A percentile compares a stretch with the other conserved stretches of the same genome.
phyloP scores from a whole-genome alignment of 148 eudicot genomes.

The Cornus suecica region DNA sequence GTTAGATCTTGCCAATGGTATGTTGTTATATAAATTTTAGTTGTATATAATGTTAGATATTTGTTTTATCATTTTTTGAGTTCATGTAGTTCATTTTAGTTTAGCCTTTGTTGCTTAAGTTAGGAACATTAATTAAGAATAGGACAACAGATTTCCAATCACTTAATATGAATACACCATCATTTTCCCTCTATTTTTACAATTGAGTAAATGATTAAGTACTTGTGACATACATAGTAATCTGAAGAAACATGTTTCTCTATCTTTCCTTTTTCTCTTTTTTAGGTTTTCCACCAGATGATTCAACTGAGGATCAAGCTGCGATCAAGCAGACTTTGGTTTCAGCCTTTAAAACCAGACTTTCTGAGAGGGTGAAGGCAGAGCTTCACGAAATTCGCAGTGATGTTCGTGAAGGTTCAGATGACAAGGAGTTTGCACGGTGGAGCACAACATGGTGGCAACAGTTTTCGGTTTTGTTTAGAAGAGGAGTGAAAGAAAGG shows the following conservation, averaged over 20 bases:
- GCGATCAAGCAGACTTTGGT: conserved; percentile 43
- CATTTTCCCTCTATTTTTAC: too few species aligned
- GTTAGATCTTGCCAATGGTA: conserved; percentile 79
- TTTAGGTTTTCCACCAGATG: conserved; percentile 50
- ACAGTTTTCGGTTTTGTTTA: conserved; percentile 48
- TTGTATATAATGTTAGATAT: not conserved
- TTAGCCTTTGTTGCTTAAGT: not conserved
- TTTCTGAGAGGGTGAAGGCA: conserved; percentile 37
- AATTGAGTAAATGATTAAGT: too few species aligned
- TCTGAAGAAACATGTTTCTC: not conserved
- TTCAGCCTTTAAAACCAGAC: conserved; percentile 37
- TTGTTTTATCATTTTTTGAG: not conserved
- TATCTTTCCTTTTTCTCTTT: too few species aligned
- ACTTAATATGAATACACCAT: too few species aligned
- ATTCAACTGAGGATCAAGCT: conserved; percentile 32
- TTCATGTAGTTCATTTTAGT: not conserved
- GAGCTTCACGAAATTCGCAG: conserved; percentile 24
- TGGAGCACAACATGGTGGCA: conserved; percentile 81
- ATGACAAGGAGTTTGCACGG: conserved; percentile 16
- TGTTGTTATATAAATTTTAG: not conserved
- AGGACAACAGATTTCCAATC: too few species aligned
- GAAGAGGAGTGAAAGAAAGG: conserved; percentile 68
- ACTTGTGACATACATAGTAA: too few species aligned
- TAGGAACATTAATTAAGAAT: not conserved
- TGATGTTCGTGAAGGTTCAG: not conserved